These are phyloP conservation scores for Rauvolfia tetraphylla DNA, from an alignment of 257 asterid species.

Conservation along the genomic window DNA sequence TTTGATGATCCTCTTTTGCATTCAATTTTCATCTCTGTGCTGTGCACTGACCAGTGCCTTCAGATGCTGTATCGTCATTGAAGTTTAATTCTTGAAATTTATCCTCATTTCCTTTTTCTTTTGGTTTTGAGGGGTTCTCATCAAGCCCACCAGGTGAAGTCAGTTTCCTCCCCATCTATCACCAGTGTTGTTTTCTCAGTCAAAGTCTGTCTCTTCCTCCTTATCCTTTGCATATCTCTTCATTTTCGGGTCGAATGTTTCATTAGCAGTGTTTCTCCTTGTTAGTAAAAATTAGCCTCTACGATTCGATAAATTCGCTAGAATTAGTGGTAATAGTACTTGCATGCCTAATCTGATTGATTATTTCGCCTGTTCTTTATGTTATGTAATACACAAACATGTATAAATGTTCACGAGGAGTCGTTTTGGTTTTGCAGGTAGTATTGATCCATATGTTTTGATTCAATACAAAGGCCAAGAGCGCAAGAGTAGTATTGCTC, in stretches of 20 bases:
- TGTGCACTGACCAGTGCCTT: neutral
- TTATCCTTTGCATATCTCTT: neutral
- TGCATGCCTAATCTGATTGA: neutral
- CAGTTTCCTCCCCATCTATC: neutral
- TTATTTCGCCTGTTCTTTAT: neutral
- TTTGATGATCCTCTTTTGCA: neutral
- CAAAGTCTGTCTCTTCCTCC: neutral
- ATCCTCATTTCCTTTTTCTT: neutral
- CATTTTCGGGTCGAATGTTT: neutral
- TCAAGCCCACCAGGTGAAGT: too few species aligned
- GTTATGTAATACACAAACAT: too few species aligned
- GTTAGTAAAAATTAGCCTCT: neutral
- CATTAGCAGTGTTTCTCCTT: neutral
- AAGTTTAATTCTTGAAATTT: neutral
- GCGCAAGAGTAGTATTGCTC: conserved; percentile 27
- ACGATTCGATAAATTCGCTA: neutral
- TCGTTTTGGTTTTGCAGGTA: conserved; percentile 17
- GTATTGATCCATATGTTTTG: conserved; percentile 39
- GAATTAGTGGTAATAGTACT: neutral
- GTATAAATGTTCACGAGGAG: neutral
- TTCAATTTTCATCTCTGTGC: neutral
- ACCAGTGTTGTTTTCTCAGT: neutral
- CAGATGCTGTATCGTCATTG: neutral
- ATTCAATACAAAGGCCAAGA: conserved; percentile 36
- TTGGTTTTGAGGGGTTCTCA: too few species aligned